A percentile compares a stretch with the other conserved stretches of the same genome.
Evolutionary conservation across 2,329 filamentous ascomycete species (phyloP).

Genomic region (Xylaria arbuscula): DNA sequence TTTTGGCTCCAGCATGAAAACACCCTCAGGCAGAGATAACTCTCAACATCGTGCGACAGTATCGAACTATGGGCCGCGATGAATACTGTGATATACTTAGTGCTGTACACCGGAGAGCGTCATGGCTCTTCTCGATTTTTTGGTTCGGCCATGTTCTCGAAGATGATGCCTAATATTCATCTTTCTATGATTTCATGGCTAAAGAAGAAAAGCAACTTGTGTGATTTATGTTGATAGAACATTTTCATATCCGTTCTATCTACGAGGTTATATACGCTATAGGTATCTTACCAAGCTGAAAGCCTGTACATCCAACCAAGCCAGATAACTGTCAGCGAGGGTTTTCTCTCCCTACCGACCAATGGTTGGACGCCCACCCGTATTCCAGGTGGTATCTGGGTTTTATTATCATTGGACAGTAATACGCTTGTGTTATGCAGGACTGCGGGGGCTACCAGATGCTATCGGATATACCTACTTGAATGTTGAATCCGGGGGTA

Average conservation of each 20-base stretch:
- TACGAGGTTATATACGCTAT: neutral
- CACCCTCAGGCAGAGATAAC: slow-evolving; percentile 73
- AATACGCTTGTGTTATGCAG: slow-evolving; percentile 23
- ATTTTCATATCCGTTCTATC: slow-evolving; percentile 13
- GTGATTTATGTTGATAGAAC: neutral
- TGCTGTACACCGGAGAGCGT: slow-evolving; percentile 6
- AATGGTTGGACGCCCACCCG: slow-evolving; percentile 18
- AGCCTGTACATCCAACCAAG: neutral
- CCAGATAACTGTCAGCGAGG: neutral
- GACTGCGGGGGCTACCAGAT: slow-evolving; percentile 23
- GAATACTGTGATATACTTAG: slow-evolving; percentile 12
- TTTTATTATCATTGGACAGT: slow-evolving; percentile 25
- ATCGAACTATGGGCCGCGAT: slow-evolving; percentile 21
- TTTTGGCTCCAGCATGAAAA: slow-evolving; percentile 87
- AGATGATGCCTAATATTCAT: neutral
- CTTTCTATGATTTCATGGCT: neutral
- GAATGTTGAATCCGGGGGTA: slow-evolving; percentile 18
- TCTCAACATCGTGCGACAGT: slow-evolving; percentile 1
- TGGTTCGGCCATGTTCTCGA: slow-evolving; percentile 1
- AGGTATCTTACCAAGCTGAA: neutral
- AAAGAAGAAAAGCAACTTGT: slow-evolving; percentile 6
- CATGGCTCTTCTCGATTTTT: slow-evolving; percentile 4
- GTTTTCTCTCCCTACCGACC: slow-evolving; percentile 7
- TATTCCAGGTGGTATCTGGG: slow-evolving; percentile 2
- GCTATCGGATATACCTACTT: slow-evolving; percentile 22